Evolutionary conservation across 129 eudicot genomes (phyloP).

Genomic region (Flaveria robusta): DNA sequence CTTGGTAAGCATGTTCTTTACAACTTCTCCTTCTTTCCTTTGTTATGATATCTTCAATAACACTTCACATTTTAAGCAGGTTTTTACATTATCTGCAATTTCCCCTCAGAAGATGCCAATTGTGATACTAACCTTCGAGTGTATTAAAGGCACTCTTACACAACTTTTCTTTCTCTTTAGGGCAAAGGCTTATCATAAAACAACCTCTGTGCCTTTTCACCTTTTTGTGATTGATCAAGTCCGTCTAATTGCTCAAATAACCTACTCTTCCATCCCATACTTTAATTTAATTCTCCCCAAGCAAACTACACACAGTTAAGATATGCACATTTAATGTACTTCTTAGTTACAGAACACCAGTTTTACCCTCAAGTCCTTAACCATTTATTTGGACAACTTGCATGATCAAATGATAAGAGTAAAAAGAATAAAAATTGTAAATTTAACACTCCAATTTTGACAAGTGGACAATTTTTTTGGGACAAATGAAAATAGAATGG

Average conservation of each 20-base stretch:
- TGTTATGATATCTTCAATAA: not conserved
- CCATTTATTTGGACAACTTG: too few relatives aligned
- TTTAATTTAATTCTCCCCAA: not conserved
- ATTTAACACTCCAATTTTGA: not conserved
- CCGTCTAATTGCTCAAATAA: not conserved
- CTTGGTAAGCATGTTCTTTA: constrained; percentile 41
- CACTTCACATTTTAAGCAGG: constrained; percentile 37
- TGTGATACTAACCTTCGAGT: constrained; percentile 48
- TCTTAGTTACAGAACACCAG: not conserved
- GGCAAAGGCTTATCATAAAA: not conserved
- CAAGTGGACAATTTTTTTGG: not conserved
- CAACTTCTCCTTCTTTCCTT: not conserved
- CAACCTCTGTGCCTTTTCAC: not conserved
- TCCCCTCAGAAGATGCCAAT: constrained; percentile 57
- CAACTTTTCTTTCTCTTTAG: not conserved
- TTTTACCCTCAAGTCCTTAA: too few relatives aligned
- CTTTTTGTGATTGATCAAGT: not conserved
- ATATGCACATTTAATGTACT: too few relatives aligned
- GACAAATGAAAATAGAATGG: not conserved
- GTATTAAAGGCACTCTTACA: constrained; percentile 48
- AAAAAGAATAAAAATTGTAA: not conserved
- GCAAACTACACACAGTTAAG: not conserved
- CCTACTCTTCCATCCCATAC: not conserved
- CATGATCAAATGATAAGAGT: not conserved
- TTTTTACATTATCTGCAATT: constrained; percentile 61